Evolutionary conservation across 176 grass and related monocot genomes (phyloP), one percentile per base, ranked within the genome.

Genomic region (Avena sativa): DNA sequence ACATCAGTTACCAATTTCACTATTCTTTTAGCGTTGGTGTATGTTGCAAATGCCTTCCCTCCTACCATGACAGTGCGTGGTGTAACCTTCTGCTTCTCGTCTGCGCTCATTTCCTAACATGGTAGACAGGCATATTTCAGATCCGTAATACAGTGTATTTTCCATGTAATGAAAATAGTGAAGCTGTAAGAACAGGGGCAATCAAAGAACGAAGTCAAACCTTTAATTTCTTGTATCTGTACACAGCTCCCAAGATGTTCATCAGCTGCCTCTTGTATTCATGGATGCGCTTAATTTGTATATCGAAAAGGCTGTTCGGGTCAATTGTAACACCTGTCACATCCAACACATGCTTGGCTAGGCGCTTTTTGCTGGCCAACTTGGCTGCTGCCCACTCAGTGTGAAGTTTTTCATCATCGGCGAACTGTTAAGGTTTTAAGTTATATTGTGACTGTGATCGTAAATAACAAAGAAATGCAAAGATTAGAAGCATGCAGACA

Each of bases 201-300:
- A 58, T 9, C 56, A 15, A 34, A 77, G 50, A 48, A 74, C 84
- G 28, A 64, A 87, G 63, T 56, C 15, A 79, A n/a, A 93, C 91
- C 91, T 92, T 93, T 56, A 96, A 43, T 77, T 92, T 93, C 84
- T 96, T 93, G 85, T 96, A 96, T 88, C 91, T 91, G 79, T 93
- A 93, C 21, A 96, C 85, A 61, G 74, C 83, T 82, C 92, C 94
- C 62, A 96, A 80, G 81, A 94, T 96, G 87, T 93, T 93, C 79
- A 94, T 49, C 20, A 96, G 89, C 71, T 96, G 94, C 69, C 92
- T 89, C 80, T 94, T 96, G 74, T 96, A 96, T 85, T 96, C 94
- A 60, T 96, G 94, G 48, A 96, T 96, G n/a, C 94, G 89, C 48
- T 96, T 96, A 76, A 96, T 80, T 64, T 96, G 94, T 87, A 96